Base-by-base conservation (phyloP, 345 rosid species). In the Salix brachista region DNA sequence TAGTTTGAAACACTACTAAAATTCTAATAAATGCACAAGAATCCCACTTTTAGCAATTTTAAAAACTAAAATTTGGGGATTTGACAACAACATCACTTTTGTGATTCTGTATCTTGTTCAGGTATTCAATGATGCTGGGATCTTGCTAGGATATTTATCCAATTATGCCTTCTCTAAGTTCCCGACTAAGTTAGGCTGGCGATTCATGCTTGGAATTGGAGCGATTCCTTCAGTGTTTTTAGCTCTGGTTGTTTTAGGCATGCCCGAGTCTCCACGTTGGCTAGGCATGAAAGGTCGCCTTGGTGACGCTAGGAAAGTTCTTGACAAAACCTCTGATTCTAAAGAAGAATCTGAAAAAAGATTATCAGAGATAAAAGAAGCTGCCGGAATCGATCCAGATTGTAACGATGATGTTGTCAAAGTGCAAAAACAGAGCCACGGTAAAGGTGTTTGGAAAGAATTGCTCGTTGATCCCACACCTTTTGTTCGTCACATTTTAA, bases 261-360 rank as follows among this genome's bases (percentile, higher is more conserved):
- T 96, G 99, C 99, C 98, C 10, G 98, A 96, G 78, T 96, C 99
- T 2, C 98, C 99, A 2, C 90, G 99, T 54, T 96, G 99, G 99
- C 87, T 96, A 14, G 91, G 92, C 52, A 84, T 96, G 89, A 97
- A 93, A 75, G 98, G 97, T 61, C 87, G 92, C 17, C 89, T 93
- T 5, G 92, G 89, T 0, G 98, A 92, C 0, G 99, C 98, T 70
- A 91, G 80, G 81, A 77, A 67, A 65, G 99, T 96, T 36, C 95
- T 96, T 1, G 84, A 87, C 69, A 91, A 23, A 77, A 91, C 97
- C 70, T 96, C 98, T 4, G 94, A 91, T 67, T 75, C 86, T 65
- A 71, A 72, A 6, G 80, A 91, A 42, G 99, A 93, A 82, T 79
- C 97, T 14, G 39, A 84, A 37, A 76, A 84, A 5, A 80, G 98